Evolutionary conservation across 2,329 filamentous ascomycete genomes (phyloP).

Genomic region (Paracamarosporium sp.): DNA sequence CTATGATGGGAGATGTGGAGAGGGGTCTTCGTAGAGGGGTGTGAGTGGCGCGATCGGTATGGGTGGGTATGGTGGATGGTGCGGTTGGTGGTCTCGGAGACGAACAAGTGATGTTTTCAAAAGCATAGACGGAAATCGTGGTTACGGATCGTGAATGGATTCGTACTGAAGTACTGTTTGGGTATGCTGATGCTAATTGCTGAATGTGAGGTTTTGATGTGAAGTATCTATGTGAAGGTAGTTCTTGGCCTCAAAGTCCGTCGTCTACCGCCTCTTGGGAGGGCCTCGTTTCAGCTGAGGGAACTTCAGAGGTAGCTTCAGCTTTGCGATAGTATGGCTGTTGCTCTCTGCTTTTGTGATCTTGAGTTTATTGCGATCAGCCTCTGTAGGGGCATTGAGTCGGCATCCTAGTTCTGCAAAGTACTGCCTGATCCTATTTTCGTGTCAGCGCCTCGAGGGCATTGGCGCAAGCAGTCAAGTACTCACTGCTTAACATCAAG

Average conservation of each 20-base stretch:
- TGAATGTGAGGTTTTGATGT: not conserved
- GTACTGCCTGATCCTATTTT: constrained; percentile 66
- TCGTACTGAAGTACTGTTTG: not conserved
- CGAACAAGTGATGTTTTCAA: not conserved
- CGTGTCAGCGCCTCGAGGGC: constrained; percentile 14
- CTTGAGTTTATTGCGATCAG: constrained; percentile 58
- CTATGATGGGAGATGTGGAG: constrained; percentile 1
- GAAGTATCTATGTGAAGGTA: not conserved
- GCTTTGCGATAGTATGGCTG: constrained; percentile 70
- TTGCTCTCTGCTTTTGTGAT: constrained; percentile 66
- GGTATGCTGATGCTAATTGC: not conserved
- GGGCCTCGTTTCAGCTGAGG: constrained; percentile 62
- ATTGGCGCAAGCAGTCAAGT: too few relatives aligned
- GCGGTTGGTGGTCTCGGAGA: not conserved
- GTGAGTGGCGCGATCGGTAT: not conserved
- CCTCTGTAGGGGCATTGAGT: constrained; percentile 57
- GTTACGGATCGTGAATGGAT: not conserved
- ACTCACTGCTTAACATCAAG: constrained; percentile 70
- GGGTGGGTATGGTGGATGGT: not conserved
- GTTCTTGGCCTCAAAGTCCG: not conserved
- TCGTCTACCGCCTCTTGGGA: constrained; percentile 22
- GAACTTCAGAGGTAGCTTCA: constrained; percentile 82
- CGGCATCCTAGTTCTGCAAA: constrained; percentile 78
- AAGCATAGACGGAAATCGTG: not conserved
- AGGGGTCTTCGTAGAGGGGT: not conserved